Conservation (phyloP, 257 asterid genomes). For the Solanum medicagineum region DNA sequence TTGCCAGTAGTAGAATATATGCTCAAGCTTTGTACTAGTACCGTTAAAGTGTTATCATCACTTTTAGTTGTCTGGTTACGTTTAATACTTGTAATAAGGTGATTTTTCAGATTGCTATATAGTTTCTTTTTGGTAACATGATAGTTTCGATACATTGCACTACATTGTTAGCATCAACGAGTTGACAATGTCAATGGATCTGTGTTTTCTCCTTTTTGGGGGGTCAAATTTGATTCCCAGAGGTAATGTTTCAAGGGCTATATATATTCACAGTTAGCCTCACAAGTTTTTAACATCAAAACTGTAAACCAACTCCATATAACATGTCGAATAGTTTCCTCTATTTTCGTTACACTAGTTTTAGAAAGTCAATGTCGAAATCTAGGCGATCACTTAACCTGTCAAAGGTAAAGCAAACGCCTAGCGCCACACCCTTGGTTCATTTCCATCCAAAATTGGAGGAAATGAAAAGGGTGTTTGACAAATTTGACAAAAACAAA, state of each 20-base stretch:
- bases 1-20: neutral
- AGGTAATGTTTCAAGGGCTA: neutral
- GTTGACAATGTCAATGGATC: neutral
- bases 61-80: neutral
- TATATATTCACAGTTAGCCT: neutral
- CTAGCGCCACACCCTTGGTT: neutral
- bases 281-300: neutral
- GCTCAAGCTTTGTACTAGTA: neutral
- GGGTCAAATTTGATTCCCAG: neutral
- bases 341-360: neutral
- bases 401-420: neutral
- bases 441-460: slow-evolving; percentile 8
- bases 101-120: neutral
- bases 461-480: slow-evolving; percentile 20
- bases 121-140: neutral
- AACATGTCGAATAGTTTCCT: slow-evolving; percentile 18
- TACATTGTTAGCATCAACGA: no score
- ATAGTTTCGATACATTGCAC: neutral
- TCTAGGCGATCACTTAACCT: neutral
- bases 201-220: no score
- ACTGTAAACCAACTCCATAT: neutral
- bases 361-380: slow-evolving; percentile 1
- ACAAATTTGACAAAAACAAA: slow-evolving; percentile 26
- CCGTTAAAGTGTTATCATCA: neutral
- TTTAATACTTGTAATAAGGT: neutral